Evolutionary conservation across 1,284 basidiomycete species (phyloP), one percentile per base, ranked within the genome.

Genomic region (Coriolopsis trogii): DNA sequence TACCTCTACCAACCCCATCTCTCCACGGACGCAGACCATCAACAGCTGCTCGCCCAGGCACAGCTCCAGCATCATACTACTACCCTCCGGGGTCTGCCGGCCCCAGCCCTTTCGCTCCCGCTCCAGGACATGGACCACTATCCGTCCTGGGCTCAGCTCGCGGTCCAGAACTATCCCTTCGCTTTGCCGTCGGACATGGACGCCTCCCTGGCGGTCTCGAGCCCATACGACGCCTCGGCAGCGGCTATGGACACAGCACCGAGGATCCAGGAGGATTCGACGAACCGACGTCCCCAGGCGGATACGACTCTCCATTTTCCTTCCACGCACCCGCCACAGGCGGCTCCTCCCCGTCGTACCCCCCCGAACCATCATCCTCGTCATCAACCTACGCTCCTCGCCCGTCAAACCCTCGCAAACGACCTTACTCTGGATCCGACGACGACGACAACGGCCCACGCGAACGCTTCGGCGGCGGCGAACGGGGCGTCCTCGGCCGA

Each of bases 241-340:
- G 55, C 56, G 58, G 58, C 57, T 59, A 59, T 58, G 62, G 61
- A 58, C 48, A 46, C 51, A 41, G 46, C 55, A 43, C 49, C 53
- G 67, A 64, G 61, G 56, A 54, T 51, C 41, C 57, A 62, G 62
- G 53, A 58, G 56, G 56, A 63, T 61, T 55, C 61, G 61, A 64
- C 59, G 62, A 63, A 31, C 60, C 62, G 58, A 63, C 60, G 46
- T 60, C 58, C 38, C 62, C 62, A 37, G 47, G 51, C 49, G 62
- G 62, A 56, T 53, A 56, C 70, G 80, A 82, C 67, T 84, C 81
- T 57, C 88, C 88, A 55, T 90, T 90, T 84, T 89, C 80, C 73
- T 90, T 88, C 85, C 82, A 87, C 78, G 81, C 86, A 63, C 86
- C 64, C 36, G 45, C 63, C 43, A 58, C 62, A 37, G 31, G 46